Evolutionary conservation across 257 asterid genomes (phyloP).

Genomic region (Apocynum venetum): DNA sequence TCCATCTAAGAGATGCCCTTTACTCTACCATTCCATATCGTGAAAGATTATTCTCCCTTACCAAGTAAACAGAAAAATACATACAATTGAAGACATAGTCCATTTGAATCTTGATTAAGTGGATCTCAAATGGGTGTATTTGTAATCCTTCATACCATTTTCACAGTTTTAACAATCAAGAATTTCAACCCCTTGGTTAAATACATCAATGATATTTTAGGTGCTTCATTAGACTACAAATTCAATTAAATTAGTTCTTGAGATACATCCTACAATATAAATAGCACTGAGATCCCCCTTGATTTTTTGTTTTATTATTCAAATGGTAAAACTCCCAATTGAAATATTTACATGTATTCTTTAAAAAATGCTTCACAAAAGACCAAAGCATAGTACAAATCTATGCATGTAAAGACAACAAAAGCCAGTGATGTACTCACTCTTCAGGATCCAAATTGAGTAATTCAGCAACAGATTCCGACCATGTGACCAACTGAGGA

Average conservation of each 20-base stretch:
- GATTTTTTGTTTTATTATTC: neutral
- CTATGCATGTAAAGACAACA: constrained; percentile 7
- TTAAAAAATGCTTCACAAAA: neutral
- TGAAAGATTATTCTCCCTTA: neutral
- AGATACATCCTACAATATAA: neutral
- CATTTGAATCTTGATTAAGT: neutral
- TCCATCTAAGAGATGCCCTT: too few species aligned
- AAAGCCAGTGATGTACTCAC: constrained; percentile 34
- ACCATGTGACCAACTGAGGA: constrained; percentile 91
- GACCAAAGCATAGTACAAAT: neutral
- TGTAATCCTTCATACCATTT: neutral
- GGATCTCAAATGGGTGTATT: neutral
- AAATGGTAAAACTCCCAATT: neutral
- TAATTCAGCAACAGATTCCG: constrained; percentile 74
- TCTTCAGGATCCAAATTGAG: constrained; percentile 84
- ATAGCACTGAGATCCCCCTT: neutral
- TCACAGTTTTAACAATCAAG: neutral
- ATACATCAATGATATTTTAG: neutral
- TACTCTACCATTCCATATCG: too few species aligned
- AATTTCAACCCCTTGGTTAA: neutral
- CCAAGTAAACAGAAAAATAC: neutral
- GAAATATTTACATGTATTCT: neutral
- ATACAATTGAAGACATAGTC: neutral
- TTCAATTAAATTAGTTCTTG: neutral
- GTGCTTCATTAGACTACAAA: neutral